Base-by-base conservation (phyloP, 176 grass and related monocot species). In the Ensete ventricosum region DNA sequence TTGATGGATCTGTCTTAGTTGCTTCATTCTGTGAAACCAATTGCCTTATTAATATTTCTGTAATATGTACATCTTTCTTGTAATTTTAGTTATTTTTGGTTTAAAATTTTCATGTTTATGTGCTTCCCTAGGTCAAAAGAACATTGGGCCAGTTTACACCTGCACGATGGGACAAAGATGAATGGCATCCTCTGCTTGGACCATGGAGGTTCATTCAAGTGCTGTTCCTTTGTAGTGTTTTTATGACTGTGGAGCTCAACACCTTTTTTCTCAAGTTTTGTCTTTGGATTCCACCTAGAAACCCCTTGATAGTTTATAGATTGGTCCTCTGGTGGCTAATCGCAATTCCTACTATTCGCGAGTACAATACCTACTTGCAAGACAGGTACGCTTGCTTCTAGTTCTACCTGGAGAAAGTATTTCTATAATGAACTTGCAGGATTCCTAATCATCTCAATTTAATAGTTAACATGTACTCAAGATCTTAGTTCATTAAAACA, bases 221-320 rank as follows among this genome's bases (percentile, higher is more conserved):
- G 52, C 74, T 99, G 64, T 87, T 80, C 86, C 81, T 99, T 65
- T 99, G 95, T 55, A 50, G 89, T 58, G 79, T 99, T 57, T 99
- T 99, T 88, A 93, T 99, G 95, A 89, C 76, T 2, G 91, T 99
- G 9, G 95, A 99, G 63, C 84, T 99, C 50, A 99, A 94, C 82
- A 99, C 95, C 22, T 99, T 99, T 84, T 99, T 99, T 76, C 88
- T 99, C 62, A 99, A 99, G 65, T 99, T 99, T 72, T 89, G 86
- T 82, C 89, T 99, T 23, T 99, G 95, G 95, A 86, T 99, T 73
- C 91, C 95, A 67, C 95, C 95, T 1, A 81, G 79, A 70, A 99
- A 99, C 19, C 95, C 95, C 14, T 87, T 99, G 75, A 84, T 94
- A 74, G 77, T 91, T 19, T 99, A 99, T 80, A 84, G 95, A 55